These are phyloP conservation scores for Wickerhamiella sergipiensis DNA, from an alignment of 805 yeast genomes.

Conservation along the genomic window DNA sequence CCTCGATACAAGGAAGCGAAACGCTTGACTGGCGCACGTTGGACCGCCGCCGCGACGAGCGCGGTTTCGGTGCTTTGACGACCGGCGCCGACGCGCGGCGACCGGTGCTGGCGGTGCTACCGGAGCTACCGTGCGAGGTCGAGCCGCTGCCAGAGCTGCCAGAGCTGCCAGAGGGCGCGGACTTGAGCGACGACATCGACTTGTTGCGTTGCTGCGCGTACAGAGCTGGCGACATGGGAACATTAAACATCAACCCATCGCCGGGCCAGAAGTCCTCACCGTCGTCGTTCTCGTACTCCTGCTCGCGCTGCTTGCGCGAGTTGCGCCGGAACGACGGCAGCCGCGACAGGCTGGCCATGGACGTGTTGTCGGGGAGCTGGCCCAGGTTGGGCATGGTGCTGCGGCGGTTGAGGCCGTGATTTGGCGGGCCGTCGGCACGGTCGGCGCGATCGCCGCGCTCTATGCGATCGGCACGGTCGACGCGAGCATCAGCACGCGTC, in stretches of 20 bases:
- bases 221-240: slow-evolving; percentile 48
- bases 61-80: neutral
- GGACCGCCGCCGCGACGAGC: neutral
- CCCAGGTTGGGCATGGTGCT: neutral
- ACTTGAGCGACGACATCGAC: neutral
- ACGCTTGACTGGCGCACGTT: neutral
- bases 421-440: neutral
- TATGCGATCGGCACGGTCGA: neutral
- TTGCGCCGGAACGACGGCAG: slow-evolving; percentile 7
- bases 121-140: neutral
- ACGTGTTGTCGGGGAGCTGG: slow-evolving; percentile 11
- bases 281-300: slow-evolving; percentile 25
- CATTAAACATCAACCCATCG: slow-evolving; percentile 43
- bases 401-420: neutral
- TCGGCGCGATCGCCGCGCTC: neutral
- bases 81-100: neutral
- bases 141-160: neutral
- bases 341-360: slow-evolving; percentile 18
- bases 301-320: slow-evolving; percentile 21
- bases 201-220: slow-evolving; percentile 21
- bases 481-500: neutral
- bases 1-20: slow-evolving; percentile 7
- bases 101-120: neutral
- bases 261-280: slow-evolving; percentile 45
- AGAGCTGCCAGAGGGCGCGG: neutral